Evolutionary conservation across 2,329 filamentous ascomycete species (phyloP), one percentile per base, ranked within the genome.

Genomic region (Exophiala calicioides): DNA sequence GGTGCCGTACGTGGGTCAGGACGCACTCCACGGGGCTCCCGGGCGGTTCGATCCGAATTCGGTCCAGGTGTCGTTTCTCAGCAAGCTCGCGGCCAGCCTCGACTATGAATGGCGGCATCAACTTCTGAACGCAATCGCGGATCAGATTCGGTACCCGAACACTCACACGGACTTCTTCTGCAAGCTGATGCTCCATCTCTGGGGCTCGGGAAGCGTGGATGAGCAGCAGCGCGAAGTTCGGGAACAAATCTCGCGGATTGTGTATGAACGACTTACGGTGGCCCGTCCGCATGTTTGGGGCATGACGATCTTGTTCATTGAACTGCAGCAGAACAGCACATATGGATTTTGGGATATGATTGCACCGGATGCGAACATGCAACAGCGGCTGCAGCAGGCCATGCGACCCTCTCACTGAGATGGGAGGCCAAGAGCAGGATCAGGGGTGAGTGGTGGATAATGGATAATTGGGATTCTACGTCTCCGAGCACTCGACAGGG

Each of bases 221-320:
- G 82, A 86, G 12, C 87, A 93, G 62, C 88, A 91, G 60, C 78
- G 78, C 1, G 86, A 90, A 53, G 84, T 96, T 36, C 87, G 91
- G 26, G 86, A 97, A 70, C 88, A 94, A 65, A 91, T 98, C 48
- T 88, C 89, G 41, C 82, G 91, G 35, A 83, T 96, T 18, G 74
- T 98, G 34, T 76, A 96, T 27, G 93, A 98, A 75, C 82, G 93
- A 37, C 75, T 96, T 35, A 81, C 94, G 50, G 86, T 89, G 16
- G 89, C 88, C 66, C 89, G 90, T 71, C 91, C 91, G 41, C 91
- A 97, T 65, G 91, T 94, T 13, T 97, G 91, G 91, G 94, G 94
- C 9, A 73, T 98, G 32, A 84, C 96, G 65, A 84, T 90, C 53
- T 91, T 90, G 26, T 79, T 95, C 52, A 73, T 93, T 54, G 93